These are phyloP conservation scores for Termitomyces sp. DNA, from an alignment of 1,284 basidiomycete species.

Conservation along the genomic window DNA sequence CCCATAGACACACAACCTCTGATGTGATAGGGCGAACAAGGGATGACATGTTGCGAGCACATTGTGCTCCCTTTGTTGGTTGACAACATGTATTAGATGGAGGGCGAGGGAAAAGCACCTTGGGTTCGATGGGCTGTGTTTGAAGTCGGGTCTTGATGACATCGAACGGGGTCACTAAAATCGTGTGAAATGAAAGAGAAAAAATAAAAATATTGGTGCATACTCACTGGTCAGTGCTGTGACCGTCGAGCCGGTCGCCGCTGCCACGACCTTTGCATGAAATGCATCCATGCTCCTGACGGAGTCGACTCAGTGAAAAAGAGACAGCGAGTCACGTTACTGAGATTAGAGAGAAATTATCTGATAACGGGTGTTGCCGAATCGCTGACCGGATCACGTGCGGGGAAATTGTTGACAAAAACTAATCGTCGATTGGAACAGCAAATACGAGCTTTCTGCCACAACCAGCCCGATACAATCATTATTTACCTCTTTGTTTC, in stretches of 20 bases:
- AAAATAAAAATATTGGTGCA: background rate
- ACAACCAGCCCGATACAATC: conserved; percentile 13
- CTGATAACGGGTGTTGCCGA: conserved; percentile 15
- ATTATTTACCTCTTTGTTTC: conserved; percentile 4
- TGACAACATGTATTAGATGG: conserved; percentile 64
- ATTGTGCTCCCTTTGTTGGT: conserved; percentile 47
- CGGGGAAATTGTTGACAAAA: conserved; percentile 15
- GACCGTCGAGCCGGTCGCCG: conserved; percentile 73
- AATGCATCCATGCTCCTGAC: conserved; percentile 57
- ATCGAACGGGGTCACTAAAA: conserved; percentile 89
- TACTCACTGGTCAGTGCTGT: conserved; percentile 79
- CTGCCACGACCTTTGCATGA: conserved; percentile 77
- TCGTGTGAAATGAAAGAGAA: conserved; percentile 4
- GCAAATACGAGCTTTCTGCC: conserved; percentile 6
- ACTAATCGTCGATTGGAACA: conserved; percentile 5
- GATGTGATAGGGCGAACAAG: conserved; percentile 47
- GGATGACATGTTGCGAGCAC: conserved; percentile 76
- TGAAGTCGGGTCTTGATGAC: conserved; percentile 92
- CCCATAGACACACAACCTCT: conserved; percentile 73
- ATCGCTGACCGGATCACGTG: conserved; percentile 15
- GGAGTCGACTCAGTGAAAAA: conserved; percentile 1
- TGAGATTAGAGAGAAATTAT: conserved; percentile 11
- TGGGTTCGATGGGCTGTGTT: conserved; percentile 59
- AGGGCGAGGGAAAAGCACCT: conserved; percentile 45
- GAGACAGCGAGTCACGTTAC: conserved; percentile 6